Percentiles rank a stretch among this genome's conserved stretches.
Conservation (phyloP, 1,284 basidiomycete genomes). For the Xerocomus amazonicus region DNA sequence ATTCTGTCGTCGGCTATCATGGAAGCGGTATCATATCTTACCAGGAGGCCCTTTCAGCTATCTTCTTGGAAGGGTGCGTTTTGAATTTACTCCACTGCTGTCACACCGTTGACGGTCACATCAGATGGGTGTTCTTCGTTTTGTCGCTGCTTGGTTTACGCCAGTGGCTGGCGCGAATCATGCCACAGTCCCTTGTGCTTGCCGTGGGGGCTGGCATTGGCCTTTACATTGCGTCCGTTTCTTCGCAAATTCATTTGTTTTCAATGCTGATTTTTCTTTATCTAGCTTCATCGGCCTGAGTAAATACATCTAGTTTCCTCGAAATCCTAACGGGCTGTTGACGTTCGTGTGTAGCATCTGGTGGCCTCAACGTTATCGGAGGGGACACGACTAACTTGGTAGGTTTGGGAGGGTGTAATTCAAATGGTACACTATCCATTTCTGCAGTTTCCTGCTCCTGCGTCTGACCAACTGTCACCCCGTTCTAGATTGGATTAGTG, state of each 20-base stretch:
- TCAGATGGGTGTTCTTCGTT: slow-evolving; percentile 78
- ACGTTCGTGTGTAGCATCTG: slow-evolving; percentile 40
- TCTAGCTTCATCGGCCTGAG: slow-evolving; percentile 64
- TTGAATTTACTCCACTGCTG: not conserved
- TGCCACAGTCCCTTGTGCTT: slow-evolving; percentile 84
- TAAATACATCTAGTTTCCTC: slow-evolving; percentile 7
- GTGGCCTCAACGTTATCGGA: slow-evolving; percentile 76
- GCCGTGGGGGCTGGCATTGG: slow-evolving; percentile 87
- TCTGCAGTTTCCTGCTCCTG: not conserved
- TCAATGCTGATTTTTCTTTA: slow-evolving; percentile 11
- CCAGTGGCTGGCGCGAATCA: slow-evolving; percentile 86
- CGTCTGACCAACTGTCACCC: not conserved
- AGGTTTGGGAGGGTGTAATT: slow-evolving; percentile 75
- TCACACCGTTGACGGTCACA: slow-evolving; percentile 1
- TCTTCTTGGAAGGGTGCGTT: slow-evolving; percentile 79
- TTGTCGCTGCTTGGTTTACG: slow-evolving; percentile 83
- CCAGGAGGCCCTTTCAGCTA: slow-evolving; percentile 80
- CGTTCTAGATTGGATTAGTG: slow-evolving; percentile 33
- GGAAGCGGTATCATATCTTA: slow-evolving; percentile 77
- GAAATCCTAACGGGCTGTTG: not conserved
- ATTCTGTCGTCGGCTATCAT: slow-evolving; percentile 83
- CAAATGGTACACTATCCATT: slow-evolving; percentile 40
- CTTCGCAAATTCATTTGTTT: not conserved
- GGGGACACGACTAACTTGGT: slow-evolving; percentile 72
- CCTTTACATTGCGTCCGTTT: slow-evolving; percentile 70